These are phyloP conservation scores for Hyaloscypha finlandica DNA, from an alignment of 495 filamentous ascomycete genomes.

Conservation along the genomic window DNA sequence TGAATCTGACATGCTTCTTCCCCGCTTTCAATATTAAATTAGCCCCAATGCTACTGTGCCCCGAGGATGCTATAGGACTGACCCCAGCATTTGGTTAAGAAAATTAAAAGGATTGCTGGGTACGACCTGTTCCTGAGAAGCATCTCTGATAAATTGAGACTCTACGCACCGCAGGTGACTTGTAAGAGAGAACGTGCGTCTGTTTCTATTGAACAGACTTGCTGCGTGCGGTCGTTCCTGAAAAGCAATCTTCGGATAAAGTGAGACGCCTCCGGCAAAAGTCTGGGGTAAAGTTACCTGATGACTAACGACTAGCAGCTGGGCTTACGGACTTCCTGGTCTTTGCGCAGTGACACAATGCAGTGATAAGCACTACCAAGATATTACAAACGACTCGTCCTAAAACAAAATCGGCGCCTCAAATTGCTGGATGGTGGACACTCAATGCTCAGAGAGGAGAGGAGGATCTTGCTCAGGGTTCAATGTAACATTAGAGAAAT, in stretches of 20 bases:
- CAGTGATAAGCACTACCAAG: not conserved
- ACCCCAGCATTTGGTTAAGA: too few relatives aligned
- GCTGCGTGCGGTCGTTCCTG: slow-evolving; percentile 11
- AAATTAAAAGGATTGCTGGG: too few relatives aligned
- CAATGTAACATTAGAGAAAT: too few relatives aligned
- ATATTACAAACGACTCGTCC: not conserved
- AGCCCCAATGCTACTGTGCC: slow-evolving; percentile 8
- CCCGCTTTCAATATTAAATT: slow-evolving; percentile 16
- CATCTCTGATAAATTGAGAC: too few relatives aligned
- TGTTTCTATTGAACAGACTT: not conserved
- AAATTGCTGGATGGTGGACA: too few relatives aligned
- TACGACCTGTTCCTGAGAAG: too few relatives aligned
- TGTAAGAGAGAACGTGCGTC: not conserved
- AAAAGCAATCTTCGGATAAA: slow-evolving; percentile 7
- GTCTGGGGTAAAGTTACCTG: not conserved
- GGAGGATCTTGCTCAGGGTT: too few relatives aligned
- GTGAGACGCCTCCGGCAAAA: not conserved
- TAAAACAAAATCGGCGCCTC: not conserved
- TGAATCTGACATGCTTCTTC: not conserved
- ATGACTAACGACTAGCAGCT: not conserved
- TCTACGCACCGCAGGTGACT: too few relatives aligned
- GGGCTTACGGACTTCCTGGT: not conserved
- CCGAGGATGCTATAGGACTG: not conserved
- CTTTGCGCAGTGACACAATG: not conserved
- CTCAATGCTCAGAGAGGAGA: too few relatives aligned